A percentile compares a stretch with the other conserved stretches of the same genome.
Evolutionary conservation across 2,329 filamentous ascomycete species (phyloP).

Genomic region (Xylaria sp.): DNA sequence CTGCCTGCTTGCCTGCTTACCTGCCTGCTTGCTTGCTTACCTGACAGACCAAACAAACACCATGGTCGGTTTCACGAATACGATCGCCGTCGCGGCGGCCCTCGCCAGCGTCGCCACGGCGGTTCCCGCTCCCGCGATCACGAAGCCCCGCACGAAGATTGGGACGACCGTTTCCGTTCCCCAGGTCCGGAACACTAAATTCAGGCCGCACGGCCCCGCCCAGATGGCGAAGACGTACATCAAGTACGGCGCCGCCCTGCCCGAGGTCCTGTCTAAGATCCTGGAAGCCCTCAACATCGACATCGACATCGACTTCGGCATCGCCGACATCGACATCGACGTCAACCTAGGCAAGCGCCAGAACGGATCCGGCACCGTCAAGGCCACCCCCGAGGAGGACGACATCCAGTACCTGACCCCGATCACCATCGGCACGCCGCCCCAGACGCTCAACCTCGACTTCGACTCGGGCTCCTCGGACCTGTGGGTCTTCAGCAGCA

Average conservation of each 20-base stretch:
- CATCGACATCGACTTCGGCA: neutral
- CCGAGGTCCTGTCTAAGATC: conserved; percentile 30
- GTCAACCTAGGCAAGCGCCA: conserved; percentile 17
- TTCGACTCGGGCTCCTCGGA: conserved; percentile 42
- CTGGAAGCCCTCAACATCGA: conserved; percentile 25
- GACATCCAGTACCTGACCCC: conserved; percentile 38
- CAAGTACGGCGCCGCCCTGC: conserved; percentile 34
- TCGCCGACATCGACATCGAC: neutral
- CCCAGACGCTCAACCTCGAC: conserved; percentile 39
- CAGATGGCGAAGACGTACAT: conserved; percentile 36
- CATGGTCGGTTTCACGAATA: conserved; percentile 26
- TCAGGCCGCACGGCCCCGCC: conserved; percentile 32
- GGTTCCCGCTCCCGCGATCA: conserved; percentile 25
- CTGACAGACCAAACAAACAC: conserved; percentile 5
- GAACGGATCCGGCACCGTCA: conserved; percentile 27
- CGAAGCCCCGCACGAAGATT: conserved; percentile 21
- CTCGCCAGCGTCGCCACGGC: conserved; percentile 31
- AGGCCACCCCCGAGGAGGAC: conserved; percentile 33
- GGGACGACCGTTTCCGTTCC: conserved; percentile 32
- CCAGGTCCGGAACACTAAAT: conserved; percentile 32
- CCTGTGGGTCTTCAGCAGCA: conserved; percentile 40
- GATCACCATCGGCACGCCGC: conserved; percentile 38
- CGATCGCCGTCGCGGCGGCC: conserved; percentile 25
- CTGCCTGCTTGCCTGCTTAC: too few relatives aligned
- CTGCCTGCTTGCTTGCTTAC: too few relatives aligned